Evolutionary conservation across 495 filamentous ascomycete genomes (phyloP).

Genomic region (Usnea hakonensis): DNA sequence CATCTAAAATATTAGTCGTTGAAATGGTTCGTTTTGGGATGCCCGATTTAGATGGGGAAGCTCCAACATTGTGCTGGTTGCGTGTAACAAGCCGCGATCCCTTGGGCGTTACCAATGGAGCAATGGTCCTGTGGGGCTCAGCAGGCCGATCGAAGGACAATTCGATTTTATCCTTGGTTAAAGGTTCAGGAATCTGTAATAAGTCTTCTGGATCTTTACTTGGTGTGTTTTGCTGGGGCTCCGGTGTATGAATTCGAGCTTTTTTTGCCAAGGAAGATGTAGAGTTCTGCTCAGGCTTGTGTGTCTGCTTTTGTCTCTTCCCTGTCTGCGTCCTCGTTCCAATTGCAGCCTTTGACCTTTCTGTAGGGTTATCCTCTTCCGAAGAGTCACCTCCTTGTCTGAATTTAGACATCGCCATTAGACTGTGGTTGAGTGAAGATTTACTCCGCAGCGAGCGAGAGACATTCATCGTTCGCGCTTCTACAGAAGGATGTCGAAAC

Average conservation of each 20-base stretch:
- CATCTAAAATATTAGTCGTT: slow-evolving; percentile 63
- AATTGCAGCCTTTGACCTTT: background rate
- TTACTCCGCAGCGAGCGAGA: slow-evolving; percentile 7
- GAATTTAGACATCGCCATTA: background rate
- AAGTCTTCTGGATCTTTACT: background rate
- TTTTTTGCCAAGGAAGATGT: slow-evolving; percentile 3
- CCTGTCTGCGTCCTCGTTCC: background rate
- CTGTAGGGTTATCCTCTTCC: background rate
- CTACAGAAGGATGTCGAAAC: background rate
- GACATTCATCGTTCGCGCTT: background rate
- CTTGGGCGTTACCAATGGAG: slow-evolving; percentile 68
- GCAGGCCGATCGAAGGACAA: slow-evolving; percentile 42
- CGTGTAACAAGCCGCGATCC: slow-evolving; percentile 62
- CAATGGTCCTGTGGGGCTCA: slow-evolving; percentile 61
- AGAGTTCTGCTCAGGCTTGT: background rate
- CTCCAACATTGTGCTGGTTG: slow-evolving; percentile 36
- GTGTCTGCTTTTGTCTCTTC: background rate
- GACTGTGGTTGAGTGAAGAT: background rate
- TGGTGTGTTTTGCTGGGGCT: background rate
- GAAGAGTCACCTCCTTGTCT: background rate
- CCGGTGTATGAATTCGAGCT: slow-evolving; percentile 1
- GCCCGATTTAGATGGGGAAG: slow-evolving; percentile 52
- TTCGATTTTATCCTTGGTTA: background rate
- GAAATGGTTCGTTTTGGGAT: slow-evolving; percentile 49
- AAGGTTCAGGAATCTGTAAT: background rate